phyloP scores from a whole-genome alignment of 352 stramenopile species.

The Phytophthora sp. region DNA sequence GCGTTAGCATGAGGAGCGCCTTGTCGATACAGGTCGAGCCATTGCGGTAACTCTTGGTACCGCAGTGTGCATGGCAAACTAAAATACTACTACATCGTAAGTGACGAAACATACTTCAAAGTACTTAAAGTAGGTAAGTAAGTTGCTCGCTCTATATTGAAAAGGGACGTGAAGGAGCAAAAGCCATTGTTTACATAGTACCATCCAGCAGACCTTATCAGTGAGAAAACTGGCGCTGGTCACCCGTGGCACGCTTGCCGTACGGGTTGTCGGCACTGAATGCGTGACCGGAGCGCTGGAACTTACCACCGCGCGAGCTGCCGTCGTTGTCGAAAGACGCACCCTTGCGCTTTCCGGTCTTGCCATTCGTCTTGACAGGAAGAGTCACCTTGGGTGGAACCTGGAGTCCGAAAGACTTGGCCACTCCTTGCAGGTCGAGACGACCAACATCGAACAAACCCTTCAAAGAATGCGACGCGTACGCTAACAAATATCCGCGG shows the following conservation, averaged over 20 bases:
- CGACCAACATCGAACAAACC: constrained; percentile 99
- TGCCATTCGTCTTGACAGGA: constrained; percentile 85
- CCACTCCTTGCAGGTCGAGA: constrained; percentile 96
- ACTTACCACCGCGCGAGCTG: constrained; percentile 58
- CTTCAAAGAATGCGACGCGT: constrained; percentile 97
- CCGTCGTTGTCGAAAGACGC: constrained; percentile 62
- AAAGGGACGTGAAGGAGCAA: constrained; percentile 28
- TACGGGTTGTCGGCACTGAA: constrained; percentile 99
- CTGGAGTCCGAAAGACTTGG: constrained; percentile 97
- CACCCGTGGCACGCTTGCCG: constrained; percentile 85
- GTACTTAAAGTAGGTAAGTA: too few species aligned
- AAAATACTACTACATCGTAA: too few species aligned
- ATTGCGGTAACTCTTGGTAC: too few species aligned
- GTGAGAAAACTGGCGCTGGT: constrained; percentile 96
- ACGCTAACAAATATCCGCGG: constrained; percentile 97
- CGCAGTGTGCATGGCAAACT: too few species aligned
- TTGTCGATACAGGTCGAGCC: too few species aligned
- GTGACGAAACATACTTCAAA: background rate
- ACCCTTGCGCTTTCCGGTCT: constrained; percentile 75
- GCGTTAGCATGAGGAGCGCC: too few species aligned
- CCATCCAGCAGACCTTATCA: constrained; percentile 24
- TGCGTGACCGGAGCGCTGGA: constrained; percentile 89
- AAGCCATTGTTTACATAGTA: constrained; percentile 38
- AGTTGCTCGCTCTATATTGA: constrained; percentile 40
- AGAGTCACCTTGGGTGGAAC: constrained; percentile 98